Percentiles rank a stretch among this genome's conserved stretches.
Evolutionary conservation across 1,284 basidiomycete species (phyloP).

Genomic region (Sanguinoderma infundibulare): DNA sequence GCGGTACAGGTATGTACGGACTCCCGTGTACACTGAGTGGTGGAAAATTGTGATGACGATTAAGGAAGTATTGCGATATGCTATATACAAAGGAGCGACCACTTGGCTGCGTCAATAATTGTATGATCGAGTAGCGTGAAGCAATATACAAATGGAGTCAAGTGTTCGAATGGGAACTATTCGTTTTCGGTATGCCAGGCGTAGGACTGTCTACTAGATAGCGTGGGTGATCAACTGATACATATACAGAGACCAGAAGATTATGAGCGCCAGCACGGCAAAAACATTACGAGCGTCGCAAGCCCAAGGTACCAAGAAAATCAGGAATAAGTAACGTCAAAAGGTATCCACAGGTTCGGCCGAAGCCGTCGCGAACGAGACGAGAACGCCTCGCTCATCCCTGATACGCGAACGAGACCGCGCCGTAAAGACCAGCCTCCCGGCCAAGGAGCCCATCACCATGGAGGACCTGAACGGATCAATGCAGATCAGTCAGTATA

Average conservation of each 20-base stretch:
- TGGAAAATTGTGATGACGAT: not conserved
- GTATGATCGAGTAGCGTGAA: not conserved
- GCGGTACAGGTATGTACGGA: not conserved
- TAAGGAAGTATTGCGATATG: not conserved
- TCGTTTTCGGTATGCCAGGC: not conserved
- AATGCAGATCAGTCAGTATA: conserved; percentile 18
- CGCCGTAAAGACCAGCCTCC: conserved; percentile 93
- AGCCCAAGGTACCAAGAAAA: not conserved
- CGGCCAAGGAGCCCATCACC: conserved; percentile 91
- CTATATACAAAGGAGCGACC: not conserved
- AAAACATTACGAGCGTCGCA: not conserved
- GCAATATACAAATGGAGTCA: not conserved
- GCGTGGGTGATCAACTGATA: not conserved
- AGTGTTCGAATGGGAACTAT: not conserved
- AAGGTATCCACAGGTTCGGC: not conserved
- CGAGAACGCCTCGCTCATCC: conserved; percentile 50
- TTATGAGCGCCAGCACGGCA: not conserved
- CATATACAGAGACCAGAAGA: not conserved
- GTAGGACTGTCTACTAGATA: not conserved
- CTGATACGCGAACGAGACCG: conserved; percentile 89
- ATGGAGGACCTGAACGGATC: conserved; percentile 63
- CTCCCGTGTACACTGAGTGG: not conserved
- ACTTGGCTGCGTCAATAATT: not conserved
- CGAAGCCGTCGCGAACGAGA: not conserved
- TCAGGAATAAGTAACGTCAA: not conserved